Conservation (phyloP, 257 asterid species). For the Schizonepeta tenuifolia region DNA sequence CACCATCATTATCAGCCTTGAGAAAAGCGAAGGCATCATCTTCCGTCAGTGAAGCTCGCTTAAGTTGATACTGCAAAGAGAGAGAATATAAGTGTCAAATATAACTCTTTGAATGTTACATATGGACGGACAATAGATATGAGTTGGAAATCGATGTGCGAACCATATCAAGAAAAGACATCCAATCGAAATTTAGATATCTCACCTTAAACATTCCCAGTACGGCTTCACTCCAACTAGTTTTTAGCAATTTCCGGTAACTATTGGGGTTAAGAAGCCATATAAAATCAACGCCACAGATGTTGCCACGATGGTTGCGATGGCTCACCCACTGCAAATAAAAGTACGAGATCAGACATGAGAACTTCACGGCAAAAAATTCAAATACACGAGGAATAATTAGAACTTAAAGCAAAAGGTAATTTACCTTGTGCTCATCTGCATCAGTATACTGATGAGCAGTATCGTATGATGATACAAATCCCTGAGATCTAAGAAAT, state of each 20-base stretch:
- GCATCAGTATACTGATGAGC: conserved; percentile 98
- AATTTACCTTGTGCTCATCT: conserved; percentile 87
- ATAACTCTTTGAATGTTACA: not conserved
- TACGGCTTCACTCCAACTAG: conserved; percentile 97
- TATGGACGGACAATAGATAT: not conserved
- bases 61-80: conserved; percentile 79
- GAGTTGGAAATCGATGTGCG: not conserved
- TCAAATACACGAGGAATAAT: not conserved
- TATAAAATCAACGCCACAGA: conserved; percentile 97
- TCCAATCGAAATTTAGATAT: not conserved
- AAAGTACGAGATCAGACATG: conserved; percentile 29
- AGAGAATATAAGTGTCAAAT: not conserved
- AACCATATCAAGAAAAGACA: conserved; percentile 15
- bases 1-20: conserved; percentile 77
- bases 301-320: conserved; percentile 97
- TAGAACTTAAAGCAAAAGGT: conserved; percentile 1
- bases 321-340: conserved; percentile 91
- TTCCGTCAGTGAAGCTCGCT: conserved; percentile 81
- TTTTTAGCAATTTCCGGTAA: conserved; percentile 80
- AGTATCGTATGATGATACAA: conserved; percentile 91
- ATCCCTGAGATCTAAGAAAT: conserved; percentile 96
- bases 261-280: conserved; percentile 98
- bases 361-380: conserved; percentile 8
- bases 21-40: conserved; percentile 84
- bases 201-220: conserved; percentile 96